Percentiles rank a stretch among this genome's conserved stretches.
Evolutionary conservation across 176 grass and related monocot species (phyloP).

Genomic region (Puya raimondii): DNA sequence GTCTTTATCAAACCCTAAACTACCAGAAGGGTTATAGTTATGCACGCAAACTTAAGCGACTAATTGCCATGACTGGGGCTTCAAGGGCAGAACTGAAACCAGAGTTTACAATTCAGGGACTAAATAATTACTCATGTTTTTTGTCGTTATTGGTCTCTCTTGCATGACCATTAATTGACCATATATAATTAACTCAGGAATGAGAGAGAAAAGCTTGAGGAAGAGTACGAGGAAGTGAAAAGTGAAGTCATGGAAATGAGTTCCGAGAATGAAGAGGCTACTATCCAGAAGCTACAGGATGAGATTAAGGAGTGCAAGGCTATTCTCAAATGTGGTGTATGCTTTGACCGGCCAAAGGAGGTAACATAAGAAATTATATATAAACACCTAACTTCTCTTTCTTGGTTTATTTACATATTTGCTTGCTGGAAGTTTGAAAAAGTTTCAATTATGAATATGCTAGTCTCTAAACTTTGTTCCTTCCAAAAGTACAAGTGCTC

Average conservation of each 20-base stretch:
- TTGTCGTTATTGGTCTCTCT: background rate
- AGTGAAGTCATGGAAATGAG: conserved; percentile 78
- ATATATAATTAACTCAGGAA: conserved; percentile 42
- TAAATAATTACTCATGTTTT: too few species aligned
- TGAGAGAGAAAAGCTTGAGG: conserved; percentile 72
- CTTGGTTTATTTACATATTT: too few species aligned
- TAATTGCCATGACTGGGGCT: too few species aligned
- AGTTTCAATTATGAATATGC: too few species aligned
- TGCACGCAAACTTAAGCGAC: too few species aligned
- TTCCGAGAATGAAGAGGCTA: conserved; percentile 63
- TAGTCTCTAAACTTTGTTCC: too few species aligned
- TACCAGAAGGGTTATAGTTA: too few species aligned
- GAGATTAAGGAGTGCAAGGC: conserved; percentile 95
- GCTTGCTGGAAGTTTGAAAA: too few species aligned
- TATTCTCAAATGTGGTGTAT: conserved; percentile 94
- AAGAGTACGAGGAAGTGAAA: conserved; percentile 73
- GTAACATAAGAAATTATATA: conserved; percentile 18
- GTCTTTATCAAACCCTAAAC: too few species aligned
- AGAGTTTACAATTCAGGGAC: too few species aligned
- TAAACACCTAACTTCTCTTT: background rate
- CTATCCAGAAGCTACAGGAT: conserved; percentile 83
- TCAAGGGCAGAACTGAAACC: too few species aligned
- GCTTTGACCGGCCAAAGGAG: conserved; percentile 97
- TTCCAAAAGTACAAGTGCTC: too few species aligned
- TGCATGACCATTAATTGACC: background rate